Percentiles rank a stretch among this genome's conserved stretches.
These are phyloP conservation scores for Pestalotiopsis sp. DNA, from an alignment of 2,329 filamentous ascomycete genomes.

Conservation along the genomic window DNA sequence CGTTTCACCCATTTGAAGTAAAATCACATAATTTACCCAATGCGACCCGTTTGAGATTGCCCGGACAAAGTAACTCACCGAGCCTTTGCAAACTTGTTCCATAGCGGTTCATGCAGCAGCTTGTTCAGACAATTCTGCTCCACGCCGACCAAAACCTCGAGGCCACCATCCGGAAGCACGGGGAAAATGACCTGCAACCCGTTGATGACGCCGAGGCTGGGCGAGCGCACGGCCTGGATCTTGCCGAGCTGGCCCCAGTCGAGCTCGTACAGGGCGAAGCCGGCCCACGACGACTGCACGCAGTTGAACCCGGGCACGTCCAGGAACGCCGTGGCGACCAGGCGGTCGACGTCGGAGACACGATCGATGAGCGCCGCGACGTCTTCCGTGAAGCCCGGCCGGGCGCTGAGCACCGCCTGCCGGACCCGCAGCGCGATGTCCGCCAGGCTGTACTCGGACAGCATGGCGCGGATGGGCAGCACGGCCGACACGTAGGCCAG, in stretches of 20 bases:
- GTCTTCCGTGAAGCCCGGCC: not conserved
- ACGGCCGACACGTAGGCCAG: not conserved
- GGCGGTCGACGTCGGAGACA: not conserved
- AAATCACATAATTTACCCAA: no score
- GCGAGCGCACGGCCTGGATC: constrained; percentile 3
- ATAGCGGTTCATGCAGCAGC: not conserved
- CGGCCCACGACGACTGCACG: not conserved
- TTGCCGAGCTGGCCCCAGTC: constrained; percentile 1
- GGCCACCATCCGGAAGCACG: not conserved
- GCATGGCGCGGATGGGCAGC: not conserved
- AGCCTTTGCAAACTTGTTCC: constrained; percentile 3
- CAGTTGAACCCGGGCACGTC: not conserved
- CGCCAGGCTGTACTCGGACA: not conserved
- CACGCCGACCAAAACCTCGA: not conserved
- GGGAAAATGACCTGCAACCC: constrained; percentile 3
- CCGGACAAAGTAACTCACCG: not conserved
- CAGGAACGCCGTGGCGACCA: constrained; percentile 1
- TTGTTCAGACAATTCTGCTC: not conserved
- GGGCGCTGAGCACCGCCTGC: not conserved
- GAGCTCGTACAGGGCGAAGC: not conserved
- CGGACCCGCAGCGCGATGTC: not conserved
- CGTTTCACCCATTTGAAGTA: no score
- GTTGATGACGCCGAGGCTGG: constrained; percentile 2
- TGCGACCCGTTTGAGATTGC: no score
- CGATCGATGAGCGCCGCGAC: constrained; percentile 2